Percentiles rank a stretch among this genome's conserved stretches.
These are phyloP conservation scores for Dendrobium chrysotoxum DNA, from an alignment of 106 monocot genomes.

Conservation along the genomic window DNA sequence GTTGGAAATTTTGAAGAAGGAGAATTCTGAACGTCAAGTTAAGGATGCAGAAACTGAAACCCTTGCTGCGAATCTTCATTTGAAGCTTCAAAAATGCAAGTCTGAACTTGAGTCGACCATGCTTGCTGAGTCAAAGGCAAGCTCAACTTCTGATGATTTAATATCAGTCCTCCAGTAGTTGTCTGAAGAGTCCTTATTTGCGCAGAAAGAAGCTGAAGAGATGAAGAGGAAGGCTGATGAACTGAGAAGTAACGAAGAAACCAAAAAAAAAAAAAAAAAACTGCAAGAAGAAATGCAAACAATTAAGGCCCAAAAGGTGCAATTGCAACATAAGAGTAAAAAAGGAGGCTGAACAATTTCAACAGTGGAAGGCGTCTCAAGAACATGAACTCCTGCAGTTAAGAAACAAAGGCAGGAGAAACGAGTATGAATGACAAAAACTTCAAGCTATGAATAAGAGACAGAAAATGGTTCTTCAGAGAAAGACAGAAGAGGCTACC, in stretches of 20 bases:
- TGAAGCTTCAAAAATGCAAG: constrained; percentile 65
- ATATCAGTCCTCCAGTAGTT: constrained; percentile 52
- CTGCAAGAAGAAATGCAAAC: too few relatives aligned
- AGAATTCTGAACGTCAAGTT: constrained; percentile 46
- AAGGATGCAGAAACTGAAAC: constrained; percentile 68
- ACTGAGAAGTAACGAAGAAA: constrained; percentile 40
- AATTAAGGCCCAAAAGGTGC: too few relatives aligned
- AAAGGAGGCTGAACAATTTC: too few relatives aligned
- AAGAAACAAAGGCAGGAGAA: too few relatives aligned
- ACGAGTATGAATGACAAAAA: too few relatives aligned
- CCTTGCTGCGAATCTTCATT: constrained; percentile 35
- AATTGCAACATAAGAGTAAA: too few relatives aligned
- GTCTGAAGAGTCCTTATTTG: constrained; percentile 39
- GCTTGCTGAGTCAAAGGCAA: constrained; percentile 38
- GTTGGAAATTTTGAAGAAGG: constrained; percentile 48
- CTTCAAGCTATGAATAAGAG: too few relatives aligned
- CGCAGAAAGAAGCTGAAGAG: constrained; percentile 51
- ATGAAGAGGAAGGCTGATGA: constrained; percentile 52
- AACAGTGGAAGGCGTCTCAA: too few relatives aligned
- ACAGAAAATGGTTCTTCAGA: too few relatives aligned
- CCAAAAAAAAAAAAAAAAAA: too few relatives aligned
- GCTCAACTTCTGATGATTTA: constrained; percentile 35
- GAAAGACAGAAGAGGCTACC: too few relatives aligned
- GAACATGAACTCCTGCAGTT: too few relatives aligned
- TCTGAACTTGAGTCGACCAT: constrained; percentile 46